Evolutionary conservation across 305 asterid genomes (phyloP).

Genomic region (Solanum hybrid): DNA sequence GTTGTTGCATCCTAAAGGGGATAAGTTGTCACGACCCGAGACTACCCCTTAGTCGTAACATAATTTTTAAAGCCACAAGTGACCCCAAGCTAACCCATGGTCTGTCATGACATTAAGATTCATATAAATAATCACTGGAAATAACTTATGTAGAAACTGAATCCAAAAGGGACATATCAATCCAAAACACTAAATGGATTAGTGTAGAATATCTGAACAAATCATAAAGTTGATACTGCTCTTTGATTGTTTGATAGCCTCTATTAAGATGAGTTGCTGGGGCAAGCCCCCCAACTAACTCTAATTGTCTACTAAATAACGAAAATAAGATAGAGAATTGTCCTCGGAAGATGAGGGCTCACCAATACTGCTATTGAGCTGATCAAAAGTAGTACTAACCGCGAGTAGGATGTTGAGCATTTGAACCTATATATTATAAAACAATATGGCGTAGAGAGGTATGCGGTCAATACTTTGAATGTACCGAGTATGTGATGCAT

Average conservation of each 20-base stretch:
- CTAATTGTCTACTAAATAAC: background rate
- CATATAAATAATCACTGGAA: background rate
- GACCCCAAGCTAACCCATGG: background rate
- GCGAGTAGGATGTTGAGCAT: background rate
- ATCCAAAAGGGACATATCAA: background rate
- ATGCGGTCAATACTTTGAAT: background rate
- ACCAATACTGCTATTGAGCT: background rate
- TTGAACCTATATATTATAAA: background rate
- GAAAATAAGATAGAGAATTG: background rate
- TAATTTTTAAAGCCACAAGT: background rate
- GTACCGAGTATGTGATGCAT: background rate
- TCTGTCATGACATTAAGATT: background rate
- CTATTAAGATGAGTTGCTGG: background rate
- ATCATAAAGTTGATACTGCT: background rate
- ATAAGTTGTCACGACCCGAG: background rate
- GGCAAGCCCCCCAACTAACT: background rate
- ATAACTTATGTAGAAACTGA: background rate
- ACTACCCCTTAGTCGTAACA: background rate
- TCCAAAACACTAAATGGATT: background rate
- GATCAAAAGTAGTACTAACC: background rate
- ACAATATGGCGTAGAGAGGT: background rate
- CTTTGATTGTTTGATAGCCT: background rate
- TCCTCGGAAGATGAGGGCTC: background rate
- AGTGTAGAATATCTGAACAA: background rate
- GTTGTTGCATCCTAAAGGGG: background rate